Evolutionary conservation across 306 rosid species (phyloP).

Genomic region (Fragaria ananassa): DNA sequence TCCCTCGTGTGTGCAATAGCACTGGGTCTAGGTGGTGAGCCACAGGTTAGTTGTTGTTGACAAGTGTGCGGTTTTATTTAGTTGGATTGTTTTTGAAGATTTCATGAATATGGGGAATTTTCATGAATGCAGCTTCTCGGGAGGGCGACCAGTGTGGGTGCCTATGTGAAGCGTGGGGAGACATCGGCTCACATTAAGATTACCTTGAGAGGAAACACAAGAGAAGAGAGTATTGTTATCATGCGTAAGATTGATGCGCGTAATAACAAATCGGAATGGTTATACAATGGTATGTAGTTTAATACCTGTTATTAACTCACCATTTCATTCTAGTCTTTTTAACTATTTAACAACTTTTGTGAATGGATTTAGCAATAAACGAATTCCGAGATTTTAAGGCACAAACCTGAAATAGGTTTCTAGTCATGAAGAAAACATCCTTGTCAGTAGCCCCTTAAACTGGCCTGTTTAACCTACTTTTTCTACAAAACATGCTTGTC

Average conservation of each 20-base stretch:
- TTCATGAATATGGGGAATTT: constrained; percentile 21
- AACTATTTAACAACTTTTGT: neutral
- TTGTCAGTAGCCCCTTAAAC: neutral
- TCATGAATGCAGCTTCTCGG: constrained; percentile 67
- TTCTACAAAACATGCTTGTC: neutral
- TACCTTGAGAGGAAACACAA: constrained; percentile 63
- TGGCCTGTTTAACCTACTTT: neutral
- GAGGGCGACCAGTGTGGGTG: constrained; percentile 72
- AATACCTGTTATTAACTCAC: neutral
- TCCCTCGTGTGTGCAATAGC: constrained; percentile 97
- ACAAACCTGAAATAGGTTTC: neutral
- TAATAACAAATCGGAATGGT: constrained; percentile 83
- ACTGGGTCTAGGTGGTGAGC: constrained; percentile 96
- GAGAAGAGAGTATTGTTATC: constrained; percentile 51
- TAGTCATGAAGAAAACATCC: neutral
- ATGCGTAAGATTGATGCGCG: constrained; percentile 64
- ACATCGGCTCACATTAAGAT: constrained; percentile 66
- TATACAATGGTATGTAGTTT: constrained; percentile 53
- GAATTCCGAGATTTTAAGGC: neutral
- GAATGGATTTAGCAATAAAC: neutral
- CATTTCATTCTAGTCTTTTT: neutral
- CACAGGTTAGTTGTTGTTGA: constrained; percentile 66
- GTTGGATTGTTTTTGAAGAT: constrained; percentile 3
- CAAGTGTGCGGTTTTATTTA: neutral
- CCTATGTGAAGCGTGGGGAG: constrained; percentile 91